Base-by-base conservation (phyloP, 2,329 filamentous ascomycete species). In the Chalaropsis thielavioides region DNA sequence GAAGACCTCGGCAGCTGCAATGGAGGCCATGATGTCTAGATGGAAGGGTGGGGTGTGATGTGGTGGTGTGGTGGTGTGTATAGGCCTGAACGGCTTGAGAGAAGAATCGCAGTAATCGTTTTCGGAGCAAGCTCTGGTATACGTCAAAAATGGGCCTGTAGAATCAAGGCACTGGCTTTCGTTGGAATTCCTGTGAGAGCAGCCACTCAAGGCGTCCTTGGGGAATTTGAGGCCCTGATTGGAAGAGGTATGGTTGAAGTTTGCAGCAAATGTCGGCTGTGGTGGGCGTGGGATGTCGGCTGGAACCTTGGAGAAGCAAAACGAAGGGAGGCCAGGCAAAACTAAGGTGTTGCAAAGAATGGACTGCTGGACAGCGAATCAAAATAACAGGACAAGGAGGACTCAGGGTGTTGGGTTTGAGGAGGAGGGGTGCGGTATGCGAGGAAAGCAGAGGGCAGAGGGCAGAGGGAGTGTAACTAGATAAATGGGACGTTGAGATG, bases 1-100 rank as follows among this genome's bases (percentile, higher is more conserved):
- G 77, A 94, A 95, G 75, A 83, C 83, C 77, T 88, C 84, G 75
- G 84, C 59, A 13, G 62, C 46, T 40, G 64, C 56, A 22, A 63
- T 49, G 24, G 66, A 64, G 27, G 62, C 49, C 66, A 67, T 67
- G 62, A 38, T 64, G 35, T 44, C 38, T 62, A 49, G 24, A 40
- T 63, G n/a, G 49, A 43, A n/a, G 24, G 11, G 17, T 58, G 49
- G 46, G 10, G 31, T 61, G 22, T 61, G 58, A 35, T 31, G 31
- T 31, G 3, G 27, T 22, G 38, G 58, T 49, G 22, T 24, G n/a
- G n/a, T n/a, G n/a, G 46, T 35, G 27, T 38, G 31, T 58, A n/a
- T n/a, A 17, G 35, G 54, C 24, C 27, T 58, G 10, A n/a, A 38
- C 40, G 43, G 35, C 41, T 31, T 13, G 13, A 44, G 22, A 62